Base-by-base conservation (phyloP, 805 yeast species). In the Teunomyces stri region DNA sequence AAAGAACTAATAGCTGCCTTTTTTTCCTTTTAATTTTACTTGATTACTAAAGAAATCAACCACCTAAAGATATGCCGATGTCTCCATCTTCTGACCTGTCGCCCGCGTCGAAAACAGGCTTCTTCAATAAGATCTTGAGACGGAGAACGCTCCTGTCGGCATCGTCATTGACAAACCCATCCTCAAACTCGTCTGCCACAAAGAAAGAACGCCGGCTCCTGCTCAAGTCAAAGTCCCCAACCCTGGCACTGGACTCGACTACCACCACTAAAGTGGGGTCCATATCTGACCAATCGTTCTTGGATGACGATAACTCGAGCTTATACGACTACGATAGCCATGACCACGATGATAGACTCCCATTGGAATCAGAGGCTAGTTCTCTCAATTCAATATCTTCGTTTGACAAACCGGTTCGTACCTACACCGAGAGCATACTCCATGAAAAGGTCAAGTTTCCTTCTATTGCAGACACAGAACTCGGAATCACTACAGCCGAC, bases 261-360 rank as follows among this genome's bases (percentile, higher is more conserved):
- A n/a, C 29, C 5, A 25, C 29, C 6, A 20, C 40, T 3, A 21
- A 22, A 13, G 22, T n/a, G 21, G 16, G 36, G 6, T 29, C 28
- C 16, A 33, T 12, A 15, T 37, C 45, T 3, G 35, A 38, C 11
- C 50, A 28, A 12, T 43, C 51, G 13, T 53, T 35, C 43, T 49
- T 60, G 10, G 66, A 60, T 46, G 59, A 56, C 31, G 67, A 62
- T 10, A 59, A 56, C 36, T 50, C 55, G 1, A 56, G 59, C 42
- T 51, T 65, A 6, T 58, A 51, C 44, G 60, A 61, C 42, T 58
- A 61, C 28, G 68, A 58, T 29, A 64, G 58, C 45, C 55, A 48
- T 30, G 53, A 58, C 45, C 55, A 46, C 29, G 53, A 36, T 6
- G 44, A 48, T 36, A 13, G 29, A 7, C 40, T 20, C 5, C 29